Base-by-base conservation (phyloP, 768 basidiomycete species). In the Leccinum sublutescens region DNA sequence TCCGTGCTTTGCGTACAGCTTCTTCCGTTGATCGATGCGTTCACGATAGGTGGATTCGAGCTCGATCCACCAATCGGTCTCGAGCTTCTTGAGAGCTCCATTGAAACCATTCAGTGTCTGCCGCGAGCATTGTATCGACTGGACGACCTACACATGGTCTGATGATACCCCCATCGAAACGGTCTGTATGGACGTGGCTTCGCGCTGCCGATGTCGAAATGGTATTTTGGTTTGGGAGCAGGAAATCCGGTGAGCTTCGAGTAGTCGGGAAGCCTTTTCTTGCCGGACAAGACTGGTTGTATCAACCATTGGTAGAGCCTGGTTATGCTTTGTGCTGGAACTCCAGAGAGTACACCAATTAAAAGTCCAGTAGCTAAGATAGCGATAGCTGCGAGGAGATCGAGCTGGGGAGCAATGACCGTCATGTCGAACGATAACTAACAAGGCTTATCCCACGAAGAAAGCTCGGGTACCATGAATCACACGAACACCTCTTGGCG, bases 61-160 rank as follows among this genome's bases (percentile, higher is more conserved):
- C 57, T 84, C 83, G n/a, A 84, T 68, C 81, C 81, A 83, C 69
- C 77, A 82, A 61, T 84, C 80, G 4, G 79, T 78, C 52, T 84
- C 82, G 62, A 84, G 71, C 48, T 70, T 75, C 68, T 76, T 77
- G 25, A 84, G 63, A 31, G 81, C 83, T 74, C 52, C 50, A 52
- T 45, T 11, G 43, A 21, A 47, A 23, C 9, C 9, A 2, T 2
- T 63, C 31, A 57, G 54, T 36, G 11, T 54, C 4, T 12, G 15
- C 14, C 45, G 12, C 0, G 43, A 0, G 25, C 40, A 29, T 14
- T n/a, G 12, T 21, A 25, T 23, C 11, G 21, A 50, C n/a, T 14
- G 9, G n/a, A 45, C 8, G 9, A 57, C 76, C 36, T 66, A 82
- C 82, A 75, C 82, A 83, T 83, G n/a, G 71, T 82, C 62, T 84